These are phyloP conservation scores for Schwanniomyces etchellsii DNA, from an alignment of 1,139 yeast species.

Conservation along the genomic window DNA sequence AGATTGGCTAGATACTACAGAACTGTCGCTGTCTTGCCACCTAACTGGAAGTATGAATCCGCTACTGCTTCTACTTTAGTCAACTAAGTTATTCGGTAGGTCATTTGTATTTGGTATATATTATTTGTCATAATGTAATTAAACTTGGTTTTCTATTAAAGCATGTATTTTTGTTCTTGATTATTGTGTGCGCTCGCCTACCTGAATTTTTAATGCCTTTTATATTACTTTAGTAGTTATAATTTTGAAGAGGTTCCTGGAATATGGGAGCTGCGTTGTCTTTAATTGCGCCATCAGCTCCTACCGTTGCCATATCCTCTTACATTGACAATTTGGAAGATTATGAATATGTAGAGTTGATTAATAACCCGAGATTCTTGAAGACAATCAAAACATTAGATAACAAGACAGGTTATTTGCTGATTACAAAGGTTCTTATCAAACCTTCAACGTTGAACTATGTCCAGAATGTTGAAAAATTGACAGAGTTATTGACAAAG, in stretches of 20 bases:
- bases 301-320: conserved; percentile 87
- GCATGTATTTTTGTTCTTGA: too few species aligned
- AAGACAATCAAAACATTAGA: conserved; percentile 79
- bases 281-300: conserved; percentile 81
- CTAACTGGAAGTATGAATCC: conserved; percentile 99
- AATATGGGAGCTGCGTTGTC: conserved; percentile 88
- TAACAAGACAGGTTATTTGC: conserved; percentile 51
- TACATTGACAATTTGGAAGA: conserved; percentile 75
- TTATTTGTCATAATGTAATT: background rate
- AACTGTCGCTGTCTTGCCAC: conserved; percentile 97
- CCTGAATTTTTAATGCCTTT: too few species aligned
- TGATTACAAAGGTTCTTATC: conserved; percentile 75
- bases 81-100: conserved; percentile 54
- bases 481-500: conserved; percentile 28
- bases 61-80: conserved; percentile 99
- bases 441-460: conserved; percentile 42
- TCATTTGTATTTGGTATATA: background rate
- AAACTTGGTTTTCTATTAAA: too few species aligned
- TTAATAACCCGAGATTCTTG: conserved; percentile 74
- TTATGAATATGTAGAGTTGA: conserved; percentile 65
- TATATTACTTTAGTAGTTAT: too few species aligned
- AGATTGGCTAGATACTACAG: conserved; percentile 99
- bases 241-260: too few species aligned
- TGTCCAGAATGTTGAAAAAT: conserved; percentile 25
- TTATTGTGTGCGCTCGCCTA: too few species aligned